A percentile compares a stretch with the other conserved stretches of the same genome.
Conservation (phyloP, 805 yeast species). For the Suhomyces canberraensis region DNA sequence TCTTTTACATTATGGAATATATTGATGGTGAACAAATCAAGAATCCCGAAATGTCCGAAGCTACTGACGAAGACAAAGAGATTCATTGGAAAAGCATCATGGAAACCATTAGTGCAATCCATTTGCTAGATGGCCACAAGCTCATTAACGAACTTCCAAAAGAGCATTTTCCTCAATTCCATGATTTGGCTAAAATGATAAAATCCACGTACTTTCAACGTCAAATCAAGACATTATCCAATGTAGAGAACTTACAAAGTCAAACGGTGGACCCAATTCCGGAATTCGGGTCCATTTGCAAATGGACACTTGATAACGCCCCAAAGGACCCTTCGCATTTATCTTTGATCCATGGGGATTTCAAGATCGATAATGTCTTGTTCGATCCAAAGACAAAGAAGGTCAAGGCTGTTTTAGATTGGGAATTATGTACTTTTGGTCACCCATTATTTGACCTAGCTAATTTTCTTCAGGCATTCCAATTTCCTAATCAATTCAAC, state of each 20-base stretch:
- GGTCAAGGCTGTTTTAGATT: constrained; percentile 57
- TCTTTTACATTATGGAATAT: constrained; percentile 60
- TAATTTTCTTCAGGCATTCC: constrained; percentile 54
- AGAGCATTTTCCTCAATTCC: constrained; percentile 43
- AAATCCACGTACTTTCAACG: constrained; percentile 46
- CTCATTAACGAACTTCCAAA: constrained; percentile 44
- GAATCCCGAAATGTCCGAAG: constrained; percentile 45
- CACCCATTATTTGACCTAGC: constrained; percentile 63
- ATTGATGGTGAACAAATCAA: constrained; percentile 56
- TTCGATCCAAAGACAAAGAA: constrained; percentile 50
- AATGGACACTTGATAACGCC: constrained; percentile 40
- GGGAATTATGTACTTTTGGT: constrained; percentile 66
- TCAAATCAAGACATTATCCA: constrained; percentile 47
- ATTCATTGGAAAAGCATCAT: constrained; percentile 48
- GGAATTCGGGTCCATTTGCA: constrained; percentile 37
- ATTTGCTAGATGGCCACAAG: constrained; percentile 43
- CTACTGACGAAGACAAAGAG: constrained; percentile 21
- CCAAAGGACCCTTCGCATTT: constrained; percentile 47
- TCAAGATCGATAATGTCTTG: constrained; percentile 61
- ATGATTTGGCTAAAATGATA: constrained; percentile 15
- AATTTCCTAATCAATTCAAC: constrained; percentile 40
- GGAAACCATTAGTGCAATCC: constrained; percentile 47
- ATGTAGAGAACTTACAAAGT: constrained; percentile 38
- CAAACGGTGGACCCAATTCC: constrained; percentile 48
- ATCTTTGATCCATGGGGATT: constrained; percentile 60